Evolutionary conservation across 305 asterid genomes (phyloP).

Genomic region (Fraxinus paxiana): DNA sequence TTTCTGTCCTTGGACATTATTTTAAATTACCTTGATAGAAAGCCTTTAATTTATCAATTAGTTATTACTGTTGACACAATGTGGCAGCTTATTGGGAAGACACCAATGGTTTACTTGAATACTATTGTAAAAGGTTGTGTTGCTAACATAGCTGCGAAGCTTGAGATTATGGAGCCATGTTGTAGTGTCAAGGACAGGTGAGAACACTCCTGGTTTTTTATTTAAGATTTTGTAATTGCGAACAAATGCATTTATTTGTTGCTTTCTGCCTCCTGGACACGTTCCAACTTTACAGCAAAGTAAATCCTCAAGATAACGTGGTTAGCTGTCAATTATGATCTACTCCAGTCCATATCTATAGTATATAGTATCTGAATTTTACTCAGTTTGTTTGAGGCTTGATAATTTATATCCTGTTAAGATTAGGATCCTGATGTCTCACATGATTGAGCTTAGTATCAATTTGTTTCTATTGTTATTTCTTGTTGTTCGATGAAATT

Average conservation of each 20-base stretch:
- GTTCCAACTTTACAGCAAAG: background rate
- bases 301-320: background rate
- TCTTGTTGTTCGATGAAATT: background rate
- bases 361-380: background rate
- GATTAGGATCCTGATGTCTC: background rate
- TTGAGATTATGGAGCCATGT: conserved; percentile 97
- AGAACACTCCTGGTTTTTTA: conserved; percentile 17
- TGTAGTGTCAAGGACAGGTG: conserved; percentile 97
- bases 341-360: background rate
- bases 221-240: background rate
- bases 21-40: background rate
- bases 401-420: background rate
- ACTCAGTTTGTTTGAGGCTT: background rate
- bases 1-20: background rate
- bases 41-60: background rate
- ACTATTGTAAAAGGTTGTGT: conserved; percentile 74
- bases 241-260: background rate
- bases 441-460: background rate
- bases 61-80: conserved; percentile 12
- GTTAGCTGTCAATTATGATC: background rate
- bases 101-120: conserved; percentile 96
- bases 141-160: conserved; percentile 91
- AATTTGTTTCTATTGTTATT: background rate
- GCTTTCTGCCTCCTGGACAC: background rate
- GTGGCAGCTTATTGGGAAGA: conserved; percentile 83